Percentiles rank a stretch among this genome's conserved stretches.
These are phyloP conservation scores for Violaceomyces palustris DNA, from an alignment of 1,284 basidiomycete species.

Conservation along the genomic window DNA sequence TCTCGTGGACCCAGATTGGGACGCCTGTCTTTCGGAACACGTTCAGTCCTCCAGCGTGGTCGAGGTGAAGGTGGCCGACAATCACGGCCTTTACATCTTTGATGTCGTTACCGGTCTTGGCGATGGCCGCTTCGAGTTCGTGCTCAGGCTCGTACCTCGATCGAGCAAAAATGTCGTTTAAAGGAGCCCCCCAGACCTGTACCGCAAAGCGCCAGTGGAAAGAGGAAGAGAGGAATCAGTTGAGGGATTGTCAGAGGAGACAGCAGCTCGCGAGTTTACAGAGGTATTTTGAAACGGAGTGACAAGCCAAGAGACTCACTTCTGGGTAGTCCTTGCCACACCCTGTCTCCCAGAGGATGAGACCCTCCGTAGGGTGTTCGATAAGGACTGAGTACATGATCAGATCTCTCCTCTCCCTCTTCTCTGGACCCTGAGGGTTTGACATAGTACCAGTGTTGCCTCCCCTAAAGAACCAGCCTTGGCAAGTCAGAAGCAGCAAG, in stretches of 20 bases:
- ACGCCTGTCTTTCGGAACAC: constrained; percentile 33
- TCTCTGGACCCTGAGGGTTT: constrained; percentile 21
- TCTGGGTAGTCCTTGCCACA: constrained; percentile 37
- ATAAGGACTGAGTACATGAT: constrained; percentile 43
- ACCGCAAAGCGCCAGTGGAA: not conserved
- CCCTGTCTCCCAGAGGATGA: constrained; percentile 49
- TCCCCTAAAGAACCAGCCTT: constrained; percentile 46
- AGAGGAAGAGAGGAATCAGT: not conserved
- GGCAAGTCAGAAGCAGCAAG: too few relatives aligned
- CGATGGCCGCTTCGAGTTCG: constrained; percentile 47
- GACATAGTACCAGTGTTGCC: constrained; percentile 31
- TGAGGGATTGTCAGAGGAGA: too few relatives aligned
- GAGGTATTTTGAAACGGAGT: not conserved
- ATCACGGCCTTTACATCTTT: constrained; percentile 33
- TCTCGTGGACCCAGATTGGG: constrained; percentile 47
- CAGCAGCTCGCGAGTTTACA: too few relatives aligned
- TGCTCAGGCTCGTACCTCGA: constrained; percentile 30
- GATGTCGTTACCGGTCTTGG: constrained; percentile 38
- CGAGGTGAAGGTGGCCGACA: constrained; percentile 40
- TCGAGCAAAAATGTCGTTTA: constrained; percentile 35
- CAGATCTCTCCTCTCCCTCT: constrained; percentile 29
- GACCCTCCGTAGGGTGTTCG: constrained; percentile 45
- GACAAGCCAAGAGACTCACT: not conserved
- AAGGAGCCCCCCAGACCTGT: constrained; percentile 22
- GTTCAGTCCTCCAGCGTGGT: constrained; percentile 45